Percentiles rank a stretch among this genome's conserved stretches.
Evolutionary conservation across 2,329 filamentous ascomycete genomes (phyloP).

Genomic region (Penicillium verrucosum): DNA sequence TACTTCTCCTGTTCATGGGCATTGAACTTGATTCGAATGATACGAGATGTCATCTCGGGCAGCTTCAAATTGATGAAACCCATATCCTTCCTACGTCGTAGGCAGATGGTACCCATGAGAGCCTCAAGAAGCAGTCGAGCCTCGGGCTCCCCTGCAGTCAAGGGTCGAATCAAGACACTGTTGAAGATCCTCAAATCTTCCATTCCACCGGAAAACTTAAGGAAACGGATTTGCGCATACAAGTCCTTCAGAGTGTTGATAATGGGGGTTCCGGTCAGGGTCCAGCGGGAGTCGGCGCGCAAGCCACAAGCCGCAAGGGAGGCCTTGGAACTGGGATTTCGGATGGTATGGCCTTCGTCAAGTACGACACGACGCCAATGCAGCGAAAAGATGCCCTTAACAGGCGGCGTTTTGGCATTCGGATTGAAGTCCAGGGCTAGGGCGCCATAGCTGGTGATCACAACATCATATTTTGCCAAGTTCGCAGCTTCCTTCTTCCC

Average conservation of each 20-base stretch:
- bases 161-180: conserved; percentile 64
- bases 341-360: conserved; percentile 79
- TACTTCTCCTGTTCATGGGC: conserved; percentile 74
- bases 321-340: conserved; percentile 71
- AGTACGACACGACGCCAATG: conserved; percentile 77
- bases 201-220: conserved; percentile 71
- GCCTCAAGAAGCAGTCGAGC: conserved; percentile 67
- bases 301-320: conserved; percentile 66
- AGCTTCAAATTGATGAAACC: conserved; percentile 77
- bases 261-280: conserved; percentile 76
- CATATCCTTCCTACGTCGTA: conserved; percentile 85
- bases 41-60: conserved; percentile 71
- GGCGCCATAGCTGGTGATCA: conserved; percentile 82
- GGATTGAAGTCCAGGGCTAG: conserved; percentile 63
- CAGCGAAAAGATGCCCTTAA: conserved; percentile 58
- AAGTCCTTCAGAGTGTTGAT: conserved; percentile 79
- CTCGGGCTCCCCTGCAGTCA: conserved; percentile 55
- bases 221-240: conserved; percentile 74
- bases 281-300: conserved; percentile 71
- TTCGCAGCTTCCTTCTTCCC: conserved; percentile 57
- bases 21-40: conserved; percentile 71
- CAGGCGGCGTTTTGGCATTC: conserved; percentile 44
- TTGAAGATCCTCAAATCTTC: conserved; percentile 73
- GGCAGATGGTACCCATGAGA: conserved; percentile 75
- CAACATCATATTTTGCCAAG: conserved; percentile 66